Base-by-base conservation (phyloP, 2,329 filamentous ascomycete genomes). In the Fusarium sp. region DNA sequence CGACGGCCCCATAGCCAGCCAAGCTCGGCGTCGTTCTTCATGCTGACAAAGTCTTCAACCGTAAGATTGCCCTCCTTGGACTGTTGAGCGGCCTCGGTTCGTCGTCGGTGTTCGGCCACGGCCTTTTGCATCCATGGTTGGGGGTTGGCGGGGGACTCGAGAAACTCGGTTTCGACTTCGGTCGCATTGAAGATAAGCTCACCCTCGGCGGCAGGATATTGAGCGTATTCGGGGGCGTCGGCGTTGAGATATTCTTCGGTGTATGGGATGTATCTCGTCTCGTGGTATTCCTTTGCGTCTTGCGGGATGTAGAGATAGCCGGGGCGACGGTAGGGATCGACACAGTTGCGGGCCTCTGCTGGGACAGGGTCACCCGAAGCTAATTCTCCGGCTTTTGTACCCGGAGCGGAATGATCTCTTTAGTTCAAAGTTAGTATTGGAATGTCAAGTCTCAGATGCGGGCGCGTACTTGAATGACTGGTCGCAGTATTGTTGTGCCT, bases 181-280 rank as follows among this genome's bases (percentile, higher is more conserved):
- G 91, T 92, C 25, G 92, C 92, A 75, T 95, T 95, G 8, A 91
- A 92, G 81, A 95, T 94, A 20, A 94, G 90, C 1, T 90, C 83
- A 4, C 71, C 61, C 6, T 54, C 31, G 5, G 65, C 57, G 0
- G 75, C 69, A 29, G 84, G 81, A 5, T 83, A 71, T 9, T 81
- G 76, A 6, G 93, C 80, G 1, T 85, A 77, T 6, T 84, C 77
- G 0, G 88, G 88, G 0, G 84, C 80, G 2, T 85, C 80, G 5
- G 92, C 90, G 69, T 94, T 92, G 0, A 89, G 86, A 71, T 94
- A 95, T 3, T 66, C 70, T 9, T 71, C 47, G 0, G 67, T 71
- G 58, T 71, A 75, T 1, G 73, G 70, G 4, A 75, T 75, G 63
- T 68, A 75, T 50, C 42, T 62, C 8, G 88, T 86, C 42, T 86